Base-by-base conservation (phyloP, 2,329 filamentous ascomycete species). In the Polychaeton citri region DNA sequence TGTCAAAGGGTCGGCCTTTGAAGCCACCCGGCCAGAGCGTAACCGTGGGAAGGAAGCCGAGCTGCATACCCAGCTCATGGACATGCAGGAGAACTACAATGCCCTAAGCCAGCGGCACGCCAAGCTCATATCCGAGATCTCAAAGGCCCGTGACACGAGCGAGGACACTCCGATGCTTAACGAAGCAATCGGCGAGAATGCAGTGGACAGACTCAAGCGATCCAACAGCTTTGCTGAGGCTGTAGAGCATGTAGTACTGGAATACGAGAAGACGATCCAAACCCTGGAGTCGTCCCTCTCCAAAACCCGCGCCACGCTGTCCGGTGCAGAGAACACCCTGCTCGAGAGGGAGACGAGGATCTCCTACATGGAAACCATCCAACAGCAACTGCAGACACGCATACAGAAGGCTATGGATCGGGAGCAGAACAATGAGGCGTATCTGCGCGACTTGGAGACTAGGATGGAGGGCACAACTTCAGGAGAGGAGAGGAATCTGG, bases 181-280 rank as follows among this genome's bases (percentile, higher is more conserved):
- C 30, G 72, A 78, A 35, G 71, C 75, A 9, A 65, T 79, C 12
- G 83, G 78, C 37, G 85, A 88, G 54, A 83, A 69, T 47, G 84
- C 86, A 1, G 79, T 86, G 17, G 87, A 95, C 55, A 74, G 90
- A 36, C 64, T 96, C 44, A 92, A 95, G 55, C 79, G 90, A 28
- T 98, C 92, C 13, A 94, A 92, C 55, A 92, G 84, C 0, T 96
- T 98, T 54, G 87, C 88, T 2, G 81, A 93, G 55, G 88, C 88
- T 19, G 88, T 98, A 15, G 90, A 98, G 52, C 83, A 93, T 53
- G 85, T 98, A 16, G 85, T 98, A 3, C 66, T 96, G 33, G 90
- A 98, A 60, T 98, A 98, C 55, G 92, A 98, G 58, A 96, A 93
- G 69, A 98, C 92, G 0, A 98, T 98, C 34, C 87, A 96, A 57